Evolutionary conservation across 202 grass and related monocot genomes (phyloP).

Genomic region (Musa balbisiana): DNA sequence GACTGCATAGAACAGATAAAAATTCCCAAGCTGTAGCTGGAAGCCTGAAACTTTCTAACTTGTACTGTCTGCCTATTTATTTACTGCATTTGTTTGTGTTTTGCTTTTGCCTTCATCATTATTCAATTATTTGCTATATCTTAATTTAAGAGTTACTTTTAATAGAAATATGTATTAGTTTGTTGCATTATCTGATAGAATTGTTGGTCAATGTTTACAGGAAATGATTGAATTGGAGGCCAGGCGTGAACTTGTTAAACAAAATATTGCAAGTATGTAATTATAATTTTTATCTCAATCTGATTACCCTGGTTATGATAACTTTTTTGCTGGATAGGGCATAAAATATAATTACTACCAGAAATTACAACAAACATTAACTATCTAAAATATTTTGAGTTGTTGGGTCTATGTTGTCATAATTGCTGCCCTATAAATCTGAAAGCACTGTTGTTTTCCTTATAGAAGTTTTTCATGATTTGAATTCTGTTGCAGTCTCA

Average conservation of each 20-base stretch:
- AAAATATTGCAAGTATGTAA: conserved; percentile 69
- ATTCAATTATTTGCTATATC: background rate
- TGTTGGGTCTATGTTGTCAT: no score
- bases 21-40: no score
- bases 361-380: no score
- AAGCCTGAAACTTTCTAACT: no score
- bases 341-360: no score
- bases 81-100: background rate
- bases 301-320: background rate
- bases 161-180: background rate
- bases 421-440: no score
- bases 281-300: background rate
- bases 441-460: no score
- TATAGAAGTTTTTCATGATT: no score
- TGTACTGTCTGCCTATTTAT: background rate
- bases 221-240: conserved; percentile 72
- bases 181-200: conserved; percentile 22
- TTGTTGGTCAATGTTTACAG: conserved; percentile 27
- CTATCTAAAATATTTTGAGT: no score
- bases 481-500: no score
- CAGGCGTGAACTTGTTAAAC: conserved; percentile 54
- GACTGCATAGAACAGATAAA: no score
- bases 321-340: background rate
- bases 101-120: background rate
- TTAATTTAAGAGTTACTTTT: background rate